phyloP scores from a whole-genome alignment of 1,139 yeast genomes.

The Kazachstania sp. region DNA sequence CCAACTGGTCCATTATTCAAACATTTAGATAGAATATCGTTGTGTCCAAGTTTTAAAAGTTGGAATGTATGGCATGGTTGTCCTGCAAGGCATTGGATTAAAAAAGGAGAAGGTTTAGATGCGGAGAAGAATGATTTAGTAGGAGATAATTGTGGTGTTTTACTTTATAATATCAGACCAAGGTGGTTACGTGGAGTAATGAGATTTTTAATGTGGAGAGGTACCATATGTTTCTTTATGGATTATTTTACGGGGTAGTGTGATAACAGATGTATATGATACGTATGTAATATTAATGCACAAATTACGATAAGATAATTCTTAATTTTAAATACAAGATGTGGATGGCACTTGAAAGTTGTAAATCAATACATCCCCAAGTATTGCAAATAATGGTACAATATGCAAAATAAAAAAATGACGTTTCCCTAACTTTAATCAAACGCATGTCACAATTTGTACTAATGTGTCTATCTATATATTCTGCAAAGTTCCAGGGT shows the following conservation, averaged over 20 bases:
- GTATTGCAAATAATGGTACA: too few relatives aligned
- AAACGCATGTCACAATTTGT: too few relatives aligned
- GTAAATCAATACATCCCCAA: too few relatives aligned
- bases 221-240: conserved; percentile 53
- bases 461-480: too few relatives aligned
- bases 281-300: background rate
- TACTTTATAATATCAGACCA: conserved; percentile 47
- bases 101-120: conserved; percentile 66
- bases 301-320: background rate
- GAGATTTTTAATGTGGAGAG: conserved; percentile 61
- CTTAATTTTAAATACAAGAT: background rate
- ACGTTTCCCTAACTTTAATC: too few relatives aligned
- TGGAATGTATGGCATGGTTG: conserved; percentile 70
- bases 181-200: conserved; percentile 39
- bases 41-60: conserved; percentile 86
- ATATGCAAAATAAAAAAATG: too few relatives aligned
- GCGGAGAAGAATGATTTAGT: conserved; percentile 58
- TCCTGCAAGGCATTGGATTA: conserved; percentile 60
- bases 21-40: conserved; percentile 54
- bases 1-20: conserved; percentile 85
- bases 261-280: background rate
- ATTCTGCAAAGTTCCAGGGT: too few relatives aligned
- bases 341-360: too few relatives aligned
- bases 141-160: conserved; percentile 42
- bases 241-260: conserved; percentile 53